Evolutionary conservation across 2,329 filamentous ascomycete species (phyloP).

Genomic region (Alternaria longipes): DNA sequence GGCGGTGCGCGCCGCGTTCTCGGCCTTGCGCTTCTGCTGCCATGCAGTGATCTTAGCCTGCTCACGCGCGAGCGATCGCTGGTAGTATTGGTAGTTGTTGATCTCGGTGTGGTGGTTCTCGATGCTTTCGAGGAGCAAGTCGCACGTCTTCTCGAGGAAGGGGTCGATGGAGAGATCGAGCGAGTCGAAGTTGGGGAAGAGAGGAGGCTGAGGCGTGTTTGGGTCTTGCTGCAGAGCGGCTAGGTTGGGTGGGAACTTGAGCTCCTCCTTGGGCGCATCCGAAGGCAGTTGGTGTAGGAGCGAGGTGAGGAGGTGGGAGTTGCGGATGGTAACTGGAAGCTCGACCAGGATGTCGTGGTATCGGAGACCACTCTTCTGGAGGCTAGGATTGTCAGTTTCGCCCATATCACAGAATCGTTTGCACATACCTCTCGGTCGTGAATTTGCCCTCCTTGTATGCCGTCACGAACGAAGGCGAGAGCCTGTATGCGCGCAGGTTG

Average conservation of each 20-base stretch:
- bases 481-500: slow-evolving; percentile 88
- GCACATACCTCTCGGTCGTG: slow-evolving; percentile 85
- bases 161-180: slow-evolving; percentile 95
- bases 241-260: slow-evolving; percentile 80
- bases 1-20: slow-evolving; percentile 84
- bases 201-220: slow-evolving; percentile 66
- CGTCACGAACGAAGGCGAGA: slow-evolving; percentile 86
- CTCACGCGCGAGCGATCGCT: slow-evolving; percentile 90
- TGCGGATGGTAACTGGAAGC: slow-evolving; percentile 88
- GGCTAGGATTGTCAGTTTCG: slow-evolving; percentile 60
- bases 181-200: slow-evolving; percentile 87
- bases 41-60: slow-evolving; percentile 96
- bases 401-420: slow-evolving; percentile 47
- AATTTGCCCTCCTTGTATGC: slow-evolving; percentile 98
- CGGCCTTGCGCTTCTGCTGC: slow-evolving; percentile 95
- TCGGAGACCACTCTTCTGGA: slow-evolving; percentile 92
- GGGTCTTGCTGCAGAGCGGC: slow-evolving; percentile 76
- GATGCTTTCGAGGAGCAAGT: slow-evolving; percentile 94
- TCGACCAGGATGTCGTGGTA: slow-evolving; percentile 95
- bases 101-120: slow-evolving; percentile 98
- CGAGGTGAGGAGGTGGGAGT: slow-evolving; percentile 94
- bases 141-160: slow-evolving; percentile 97
- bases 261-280: slow-evolving; percentile 69
- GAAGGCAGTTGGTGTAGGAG: slow-evolving; percentile 92
- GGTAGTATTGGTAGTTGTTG: slow-evolving; percentile 99